Conservation (phyloP, 345 rosid genomes). For the Streptanthus diversifolius region DNA sequence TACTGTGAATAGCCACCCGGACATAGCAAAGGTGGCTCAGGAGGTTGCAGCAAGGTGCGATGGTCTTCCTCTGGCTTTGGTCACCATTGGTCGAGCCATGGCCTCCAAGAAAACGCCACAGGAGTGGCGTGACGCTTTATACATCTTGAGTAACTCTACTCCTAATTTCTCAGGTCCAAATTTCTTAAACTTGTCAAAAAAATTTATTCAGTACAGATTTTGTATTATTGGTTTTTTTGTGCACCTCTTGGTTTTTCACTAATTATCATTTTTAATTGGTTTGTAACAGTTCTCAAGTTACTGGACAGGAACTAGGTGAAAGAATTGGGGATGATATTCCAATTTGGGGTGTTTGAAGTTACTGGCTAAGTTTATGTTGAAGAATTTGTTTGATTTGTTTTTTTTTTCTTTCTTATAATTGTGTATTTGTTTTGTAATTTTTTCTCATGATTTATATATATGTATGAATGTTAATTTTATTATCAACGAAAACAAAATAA, state of each 20-base stretch:
- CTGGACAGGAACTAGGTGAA: constrained; percentile 36
- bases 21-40: constrained; percentile 30
- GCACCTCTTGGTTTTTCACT: not conserved
- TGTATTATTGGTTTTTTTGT: not conserved
- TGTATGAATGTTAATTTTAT: constrained; percentile 14
- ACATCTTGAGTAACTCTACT: constrained; percentile 35
- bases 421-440: constrained; percentile 19
- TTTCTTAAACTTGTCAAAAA: not conserved
- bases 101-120: constrained; percentile 31
- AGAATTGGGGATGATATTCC: not conserved
- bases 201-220: not conserved
- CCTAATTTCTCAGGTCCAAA: constrained; percentile 37
- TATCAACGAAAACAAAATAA: not conserved
- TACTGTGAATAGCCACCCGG: constrained; percentile 26
- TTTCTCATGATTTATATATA: not conserved
- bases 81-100: constrained; percentile 42
- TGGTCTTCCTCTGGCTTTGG: constrained; percentile 39
- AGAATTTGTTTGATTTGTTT: not conserved
- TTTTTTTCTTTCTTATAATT: not conserved
- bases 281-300: constrained; percentile 36
- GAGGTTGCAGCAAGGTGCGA: constrained; percentile 31
- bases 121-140: constrained; percentile 37
- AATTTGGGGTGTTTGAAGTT: not conserved
- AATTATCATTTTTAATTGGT: not conserved
- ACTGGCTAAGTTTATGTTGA: not conserved